Conservation (phyloP, 2,329 filamentous ascomycete species). For the Colletotrichum incanum region DNA sequence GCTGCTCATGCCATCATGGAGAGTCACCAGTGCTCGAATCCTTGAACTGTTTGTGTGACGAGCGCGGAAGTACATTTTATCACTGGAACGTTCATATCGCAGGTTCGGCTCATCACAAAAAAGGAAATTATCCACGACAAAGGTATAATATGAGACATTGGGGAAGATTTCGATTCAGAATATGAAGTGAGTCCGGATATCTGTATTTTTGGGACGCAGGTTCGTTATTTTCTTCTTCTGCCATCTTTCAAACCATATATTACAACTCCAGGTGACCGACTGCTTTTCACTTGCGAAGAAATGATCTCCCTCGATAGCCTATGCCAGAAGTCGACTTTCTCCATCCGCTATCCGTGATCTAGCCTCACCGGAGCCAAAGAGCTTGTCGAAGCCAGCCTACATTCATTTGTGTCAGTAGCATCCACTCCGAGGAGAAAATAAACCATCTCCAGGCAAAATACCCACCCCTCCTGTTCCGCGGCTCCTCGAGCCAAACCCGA, state of each 20-base stretch:
- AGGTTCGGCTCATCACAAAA: not conserved
- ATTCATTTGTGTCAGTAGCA: not conserved
- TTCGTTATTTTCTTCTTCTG: not conserved
- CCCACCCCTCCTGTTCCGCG: not conserved
- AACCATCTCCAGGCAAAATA: not conserved
- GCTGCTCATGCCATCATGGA: not conserved
- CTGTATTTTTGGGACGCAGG: not conserved
- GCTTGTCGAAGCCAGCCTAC: conserved; percentile 4
- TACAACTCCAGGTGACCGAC: not conserved
- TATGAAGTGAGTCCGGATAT: not conserved
- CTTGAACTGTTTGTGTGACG: not conserved
- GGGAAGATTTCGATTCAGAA: not conserved
- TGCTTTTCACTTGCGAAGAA: not conserved
- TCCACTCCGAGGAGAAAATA: not conserved
- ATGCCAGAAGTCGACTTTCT: not conserved
- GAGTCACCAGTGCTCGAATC: not conserved
- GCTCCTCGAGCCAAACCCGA: conserved; percentile 13
- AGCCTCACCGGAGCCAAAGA: not conserved
- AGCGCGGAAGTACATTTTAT: not conserved
- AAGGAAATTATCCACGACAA: not conserved
- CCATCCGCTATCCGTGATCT: not conserved
- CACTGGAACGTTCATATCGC: not conserved
- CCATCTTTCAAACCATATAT: not conserved
- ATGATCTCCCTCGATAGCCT: not conserved
- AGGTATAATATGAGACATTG: not conserved